phyloP scores from a whole-genome alignment of 352 stramenopile species.

The Blastocystis sp. region DNA sequence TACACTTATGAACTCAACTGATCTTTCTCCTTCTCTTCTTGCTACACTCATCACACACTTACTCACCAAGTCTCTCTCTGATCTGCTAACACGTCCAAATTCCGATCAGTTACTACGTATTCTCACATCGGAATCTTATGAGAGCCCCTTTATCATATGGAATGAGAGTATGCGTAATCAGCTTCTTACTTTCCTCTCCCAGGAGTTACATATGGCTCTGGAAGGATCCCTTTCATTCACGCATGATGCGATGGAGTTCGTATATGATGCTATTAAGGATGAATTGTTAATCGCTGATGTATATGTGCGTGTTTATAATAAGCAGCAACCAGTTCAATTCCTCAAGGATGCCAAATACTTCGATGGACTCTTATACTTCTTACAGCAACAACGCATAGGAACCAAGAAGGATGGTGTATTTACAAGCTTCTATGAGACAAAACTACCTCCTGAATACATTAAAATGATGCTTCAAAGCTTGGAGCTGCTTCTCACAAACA shows the following conservation, averaged over 20 bases:
- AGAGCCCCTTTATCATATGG: constrained; percentile 49
- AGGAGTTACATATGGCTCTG: background rate
- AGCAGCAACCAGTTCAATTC: constrained; percentile 42
- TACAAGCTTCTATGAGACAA: background rate
- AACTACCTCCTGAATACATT: background rate
- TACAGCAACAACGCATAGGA: background rate
- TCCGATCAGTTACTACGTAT: constrained; percentile 21
- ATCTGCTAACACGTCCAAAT: constrained; percentile 3
- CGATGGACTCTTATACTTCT: background rate
- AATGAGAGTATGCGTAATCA: constrained; percentile 1
- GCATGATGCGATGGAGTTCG: background rate
- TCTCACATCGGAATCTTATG: constrained; percentile 41
- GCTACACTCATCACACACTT: background rate
- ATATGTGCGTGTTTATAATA: constrained; percentile 36
- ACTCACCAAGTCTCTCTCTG: background rate
- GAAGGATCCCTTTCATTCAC: background rate
- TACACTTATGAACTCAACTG: background rate
- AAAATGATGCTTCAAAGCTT: constrained; percentile 44
- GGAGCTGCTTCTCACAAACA: background rate
- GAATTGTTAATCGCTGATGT: constrained; percentile 51
- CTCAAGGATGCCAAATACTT: constrained; percentile 50
- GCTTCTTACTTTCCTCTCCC: constrained; percentile 17
- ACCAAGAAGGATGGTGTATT: background rate
- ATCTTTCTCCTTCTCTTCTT: background rate
- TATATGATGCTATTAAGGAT: constrained; percentile 39